Percentiles rank a stretch among this genome's conserved stretches.
Conservation (phyloP, 1,284 basidiomycete species). For the Cutaneotrichosporon curvatum region DNA sequence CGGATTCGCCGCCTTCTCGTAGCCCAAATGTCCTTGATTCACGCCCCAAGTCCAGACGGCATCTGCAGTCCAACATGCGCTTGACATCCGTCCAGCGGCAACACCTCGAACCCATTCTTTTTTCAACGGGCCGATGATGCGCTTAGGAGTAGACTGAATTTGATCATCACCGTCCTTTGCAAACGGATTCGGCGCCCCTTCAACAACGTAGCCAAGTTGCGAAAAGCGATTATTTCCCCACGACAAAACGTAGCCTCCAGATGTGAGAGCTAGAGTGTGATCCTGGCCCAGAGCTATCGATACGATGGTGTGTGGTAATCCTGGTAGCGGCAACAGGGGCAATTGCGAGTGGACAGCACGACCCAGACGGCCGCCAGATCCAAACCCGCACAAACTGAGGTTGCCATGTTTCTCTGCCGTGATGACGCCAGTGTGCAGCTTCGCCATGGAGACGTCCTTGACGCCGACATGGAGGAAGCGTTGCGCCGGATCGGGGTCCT, state of each 20-base stretch:
- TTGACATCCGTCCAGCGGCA: constrained; percentile 79
- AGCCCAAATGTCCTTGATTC: constrained; percentile 83
- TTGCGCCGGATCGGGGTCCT: constrained; percentile 35
- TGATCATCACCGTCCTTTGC: constrained; percentile 48
- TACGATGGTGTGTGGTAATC: constrained; percentile 54
- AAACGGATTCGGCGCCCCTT: constrained; percentile 46
- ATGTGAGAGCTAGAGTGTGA: constrained; percentile 81
- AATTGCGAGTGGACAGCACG: constrained; percentile 73
- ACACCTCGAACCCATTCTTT: constrained; percentile 74
- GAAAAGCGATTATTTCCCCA: constrained; percentile 86
- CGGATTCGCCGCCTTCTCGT: constrained; percentile 65
- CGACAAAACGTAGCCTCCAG: constrained; percentile 71
- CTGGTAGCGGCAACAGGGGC: constrained; percentile 56
- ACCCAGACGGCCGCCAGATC: constrained; percentile 73
- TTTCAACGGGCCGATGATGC: constrained; percentile 69
- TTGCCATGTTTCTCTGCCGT: constrained; percentile 69
- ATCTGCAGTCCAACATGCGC: constrained; percentile 77
- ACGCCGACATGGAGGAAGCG: constrained; percentile 54
- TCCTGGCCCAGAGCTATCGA: constrained; percentile 83
- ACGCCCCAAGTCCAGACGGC: constrained; percentile 95
- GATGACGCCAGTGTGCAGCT: constrained; percentile 70
- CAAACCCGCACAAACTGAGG: constrained; percentile 76
- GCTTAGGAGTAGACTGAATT: constrained; percentile 68
- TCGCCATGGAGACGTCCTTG: constrained; percentile 67
- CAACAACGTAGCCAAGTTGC: constrained; percentile 82